Percentiles rank a stretch among this genome's conserved stretches.
Evolutionary conservation across 768 basidiomycete genomes (phyloP).

Genomic region (Suillus paluster): DNA sequence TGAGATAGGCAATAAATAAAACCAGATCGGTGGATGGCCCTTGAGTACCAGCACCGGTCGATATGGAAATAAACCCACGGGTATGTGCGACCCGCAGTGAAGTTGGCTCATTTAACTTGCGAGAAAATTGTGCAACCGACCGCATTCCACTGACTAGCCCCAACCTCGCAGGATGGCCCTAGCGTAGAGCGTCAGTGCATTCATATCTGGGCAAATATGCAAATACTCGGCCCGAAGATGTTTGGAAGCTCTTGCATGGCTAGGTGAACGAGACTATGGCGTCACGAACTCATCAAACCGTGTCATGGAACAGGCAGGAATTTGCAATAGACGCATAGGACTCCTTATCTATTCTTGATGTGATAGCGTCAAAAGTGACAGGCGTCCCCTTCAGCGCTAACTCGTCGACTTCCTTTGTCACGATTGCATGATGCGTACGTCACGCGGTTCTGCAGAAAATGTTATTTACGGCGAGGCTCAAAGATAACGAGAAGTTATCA

Average conservation of each 20-base stretch:
- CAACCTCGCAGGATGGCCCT: neutral
- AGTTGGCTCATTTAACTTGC: neutral
- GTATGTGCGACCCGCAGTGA: neutral
- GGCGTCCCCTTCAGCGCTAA: too few species aligned
- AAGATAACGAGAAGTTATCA: neutral
- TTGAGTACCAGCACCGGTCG: neutral
- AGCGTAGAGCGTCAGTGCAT: neutral
- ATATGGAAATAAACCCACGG: neutral
- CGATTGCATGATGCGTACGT: neutral
- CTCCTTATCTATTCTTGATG: neutral
- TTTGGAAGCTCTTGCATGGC: neutral
- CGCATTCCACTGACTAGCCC: too few species aligned
- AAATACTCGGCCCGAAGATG: neutral
- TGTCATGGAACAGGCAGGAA: neutral
- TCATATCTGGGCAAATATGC: neutral
- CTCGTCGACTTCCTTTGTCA: neutral
- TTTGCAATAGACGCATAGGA: neutral
- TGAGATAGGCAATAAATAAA: neutral
- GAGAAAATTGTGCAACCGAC: neutral
- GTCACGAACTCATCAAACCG: neutral
- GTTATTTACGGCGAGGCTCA: neutral
- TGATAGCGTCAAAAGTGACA: neutral
- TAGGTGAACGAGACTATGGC: neutral
- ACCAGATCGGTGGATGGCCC: neutral
- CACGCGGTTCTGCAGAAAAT: neutral